Evolutionary conservation across 352 stramenopile genomes (phyloP).

Genomic region (Pythium phragmiticola): DNA sequence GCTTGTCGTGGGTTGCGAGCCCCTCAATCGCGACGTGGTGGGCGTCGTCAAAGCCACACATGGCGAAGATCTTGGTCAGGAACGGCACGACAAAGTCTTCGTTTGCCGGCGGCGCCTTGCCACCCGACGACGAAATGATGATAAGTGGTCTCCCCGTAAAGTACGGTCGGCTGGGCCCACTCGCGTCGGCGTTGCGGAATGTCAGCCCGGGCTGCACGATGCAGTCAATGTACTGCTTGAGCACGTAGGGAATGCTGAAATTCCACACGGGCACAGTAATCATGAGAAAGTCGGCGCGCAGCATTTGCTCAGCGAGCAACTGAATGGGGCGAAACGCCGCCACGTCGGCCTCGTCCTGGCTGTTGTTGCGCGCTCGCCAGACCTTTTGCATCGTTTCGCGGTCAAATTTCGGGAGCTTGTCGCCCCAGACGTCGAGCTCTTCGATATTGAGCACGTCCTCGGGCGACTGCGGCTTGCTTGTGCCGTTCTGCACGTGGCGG

Average conservation of each 20-base stretch:
- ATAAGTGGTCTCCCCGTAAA: constrained; percentile 61
- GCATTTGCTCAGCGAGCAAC: constrained; percentile 54
- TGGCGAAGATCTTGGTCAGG: constrained; percentile 70
- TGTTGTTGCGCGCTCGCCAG: constrained; percentile 66
- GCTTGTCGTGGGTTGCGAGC: constrained; percentile 63
- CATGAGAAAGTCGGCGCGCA: constrained; percentile 72
- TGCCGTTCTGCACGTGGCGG: constrained; percentile 39
- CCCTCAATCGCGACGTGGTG: constrained; percentile 66
- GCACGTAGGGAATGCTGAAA: constrained; percentile 70
- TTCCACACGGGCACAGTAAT: constrained; percentile 80
- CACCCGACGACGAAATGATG: constrained; percentile 73
- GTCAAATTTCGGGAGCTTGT: constrained; percentile 64
- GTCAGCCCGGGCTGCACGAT: constrained; percentile 71
- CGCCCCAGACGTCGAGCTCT: constrained; percentile 68
- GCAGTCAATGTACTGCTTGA: constrained; percentile 86
- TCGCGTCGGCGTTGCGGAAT: constrained; percentile 63
- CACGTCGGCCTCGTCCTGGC: constrained; percentile 50
- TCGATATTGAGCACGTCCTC: constrained; percentile 64
- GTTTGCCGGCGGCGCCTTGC: constrained; percentile 49
- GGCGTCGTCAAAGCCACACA: constrained; percentile 70
- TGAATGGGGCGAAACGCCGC: constrained; percentile 68
- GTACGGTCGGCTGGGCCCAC: constrained; percentile 54
- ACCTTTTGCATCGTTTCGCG: constrained; percentile 67
- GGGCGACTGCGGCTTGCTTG: constrained; percentile 25
- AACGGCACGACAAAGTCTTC: constrained; percentile 75